Percentiles rank a stretch among this genome's conserved stretches.
Evolutionary conservation across 169 alveolate genomes (phyloP).

Genomic region (Plasmodium vivax): DNA sequence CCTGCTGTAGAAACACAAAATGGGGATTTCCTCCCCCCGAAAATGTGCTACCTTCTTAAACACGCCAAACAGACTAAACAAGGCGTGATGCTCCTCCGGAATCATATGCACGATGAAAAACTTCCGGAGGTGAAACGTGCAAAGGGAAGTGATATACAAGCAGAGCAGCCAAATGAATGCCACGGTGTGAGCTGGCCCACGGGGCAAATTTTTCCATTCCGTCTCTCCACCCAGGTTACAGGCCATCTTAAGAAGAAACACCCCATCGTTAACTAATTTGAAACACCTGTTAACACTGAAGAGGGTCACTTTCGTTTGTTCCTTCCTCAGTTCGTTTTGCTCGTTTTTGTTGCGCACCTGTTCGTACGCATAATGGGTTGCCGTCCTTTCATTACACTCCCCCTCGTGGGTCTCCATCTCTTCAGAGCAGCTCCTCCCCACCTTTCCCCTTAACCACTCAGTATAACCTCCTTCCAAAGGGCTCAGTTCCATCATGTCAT

Average conservation of each 20-base stretch:
- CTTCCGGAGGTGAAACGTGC: constrained; percentile 35
- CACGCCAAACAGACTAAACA: constrained; percentile 33
- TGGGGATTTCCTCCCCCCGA: background rate
- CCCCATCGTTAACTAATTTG: constrained; percentile 19
- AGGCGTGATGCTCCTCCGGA: constrained; percentile 20
- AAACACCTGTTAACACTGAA: constrained; percentile 30
- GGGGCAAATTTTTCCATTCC: background rate
- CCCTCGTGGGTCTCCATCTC: background rate
- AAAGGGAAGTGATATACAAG: constrained; percentile 15
- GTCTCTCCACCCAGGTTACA: background rate
- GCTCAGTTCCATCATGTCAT: background rate
- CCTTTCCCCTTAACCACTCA: background rate
- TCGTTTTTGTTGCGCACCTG: background rate
- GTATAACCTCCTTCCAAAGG: background rate
- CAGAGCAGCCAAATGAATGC: constrained; percentile 20
- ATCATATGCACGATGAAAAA: constrained; percentile 5
- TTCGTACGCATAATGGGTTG: background rate
- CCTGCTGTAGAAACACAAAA: constrained; percentile 17
- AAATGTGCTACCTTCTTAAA: constrained; percentile 7
- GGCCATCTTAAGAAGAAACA: constrained; percentile 13
- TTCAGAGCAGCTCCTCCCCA: background rate
- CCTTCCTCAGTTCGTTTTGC: constrained; percentile 9
- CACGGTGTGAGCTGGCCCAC: background rate
- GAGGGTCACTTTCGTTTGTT: constrained; percentile 18
- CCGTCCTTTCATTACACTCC: background rate